Conservation (phyloP, 495 filamentous ascomycete species). For the Lepraria neglecta region DNA sequence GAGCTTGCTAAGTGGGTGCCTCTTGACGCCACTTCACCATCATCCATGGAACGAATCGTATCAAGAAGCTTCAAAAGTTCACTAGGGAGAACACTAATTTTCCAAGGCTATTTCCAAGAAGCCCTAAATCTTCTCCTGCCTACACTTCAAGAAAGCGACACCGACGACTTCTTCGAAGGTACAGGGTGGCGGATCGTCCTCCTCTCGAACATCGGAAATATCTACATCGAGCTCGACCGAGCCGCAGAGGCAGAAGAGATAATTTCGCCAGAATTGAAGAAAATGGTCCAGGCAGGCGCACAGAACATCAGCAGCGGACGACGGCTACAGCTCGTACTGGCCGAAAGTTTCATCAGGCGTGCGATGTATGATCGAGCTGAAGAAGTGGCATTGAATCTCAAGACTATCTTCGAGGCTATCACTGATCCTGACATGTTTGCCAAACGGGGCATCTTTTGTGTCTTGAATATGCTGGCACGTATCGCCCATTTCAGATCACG, state of each 20-base stretch:
- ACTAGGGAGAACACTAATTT: background rate
- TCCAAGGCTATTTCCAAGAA: constrained; percentile 13
- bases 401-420: constrained; percentile 5
- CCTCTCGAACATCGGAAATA: constrained; percentile 11
- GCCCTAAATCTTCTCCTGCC: background rate
- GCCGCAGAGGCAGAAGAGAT: constrained; percentile 4
- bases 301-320: constrained; percentile 12
- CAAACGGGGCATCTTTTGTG: too few relatives aligned
- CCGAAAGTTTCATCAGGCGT: constrained; percentile 2
- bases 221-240: constrained; percentile 11
- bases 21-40: too few relatives aligned
- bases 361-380: constrained; percentile 2
- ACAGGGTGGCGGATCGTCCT: constrained; percentile 2
- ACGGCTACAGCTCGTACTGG: constrained; percentile 7
- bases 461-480: too few relatives aligned
- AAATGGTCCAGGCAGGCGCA: background rate
- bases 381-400: background rate
- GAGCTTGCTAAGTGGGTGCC: too few relatives aligned
- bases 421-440: background rate
- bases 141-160: background rate
- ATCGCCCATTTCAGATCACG: too few relatives aligned
- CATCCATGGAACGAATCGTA: too few relatives aligned
- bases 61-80: too few relatives aligned
- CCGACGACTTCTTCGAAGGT: background rate
- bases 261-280: constrained; percentile 4